A percentile compares a stretch with the other conserved stretches of the same genome.
These are phyloP conservation scores for Thuidium tamariscinum DNA, from an alignment of 225 moss, liverwort and hornwort genomes.

Conservation along the genomic window DNA sequence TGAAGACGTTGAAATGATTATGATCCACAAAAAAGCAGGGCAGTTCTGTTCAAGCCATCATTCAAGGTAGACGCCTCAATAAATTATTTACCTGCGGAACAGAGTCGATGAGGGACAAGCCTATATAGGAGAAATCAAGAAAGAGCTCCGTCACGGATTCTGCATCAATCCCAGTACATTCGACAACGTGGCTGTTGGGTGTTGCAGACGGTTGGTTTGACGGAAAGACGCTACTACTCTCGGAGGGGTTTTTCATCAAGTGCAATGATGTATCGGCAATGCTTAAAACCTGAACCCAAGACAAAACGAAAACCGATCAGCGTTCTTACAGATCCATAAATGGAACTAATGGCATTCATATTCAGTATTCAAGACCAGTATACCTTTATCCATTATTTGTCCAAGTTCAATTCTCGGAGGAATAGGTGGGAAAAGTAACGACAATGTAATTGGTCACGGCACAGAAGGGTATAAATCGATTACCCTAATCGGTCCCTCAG, in stretches of 20 bases:
- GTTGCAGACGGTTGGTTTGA: conserved; percentile 37
- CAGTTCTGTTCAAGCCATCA: not conserved
- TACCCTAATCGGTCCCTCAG: conserved; percentile 94
- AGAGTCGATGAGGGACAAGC: conserved; percentile 74
- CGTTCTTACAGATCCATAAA: not conserved
- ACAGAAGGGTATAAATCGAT: not conserved
- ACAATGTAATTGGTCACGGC: not conserved
- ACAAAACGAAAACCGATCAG: not conserved
- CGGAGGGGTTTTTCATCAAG: conserved; percentile 26
- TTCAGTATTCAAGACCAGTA: not conserved
- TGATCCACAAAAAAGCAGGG: not conserved
- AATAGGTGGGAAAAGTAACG: not conserved
- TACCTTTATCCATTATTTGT: not conserved
- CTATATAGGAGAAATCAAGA: conserved; percentile 52
- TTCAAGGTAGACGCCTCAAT: not conserved
- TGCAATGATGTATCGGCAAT: conserved; percentile 80
- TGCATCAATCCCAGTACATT: conserved; percentile 14
- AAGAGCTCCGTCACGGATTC: conserved; percentile 51
- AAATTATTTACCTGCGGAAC: conserved; percentile 52
- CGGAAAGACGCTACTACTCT: conserved; percentile 18
- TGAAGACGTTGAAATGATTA: not conserved
- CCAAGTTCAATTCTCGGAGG: not conserved
- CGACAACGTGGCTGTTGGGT: conserved; percentile 28
- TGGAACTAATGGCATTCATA: not conserved
- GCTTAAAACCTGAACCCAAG: conserved; percentile 59